Percentiles rank a stretch among this genome's conserved stretches.
These are phyloP conservation scores for Naganishia friedmannii DNA, from an alignment of 768 basidiomycete species.

Conservation along the genomic window DNA sequence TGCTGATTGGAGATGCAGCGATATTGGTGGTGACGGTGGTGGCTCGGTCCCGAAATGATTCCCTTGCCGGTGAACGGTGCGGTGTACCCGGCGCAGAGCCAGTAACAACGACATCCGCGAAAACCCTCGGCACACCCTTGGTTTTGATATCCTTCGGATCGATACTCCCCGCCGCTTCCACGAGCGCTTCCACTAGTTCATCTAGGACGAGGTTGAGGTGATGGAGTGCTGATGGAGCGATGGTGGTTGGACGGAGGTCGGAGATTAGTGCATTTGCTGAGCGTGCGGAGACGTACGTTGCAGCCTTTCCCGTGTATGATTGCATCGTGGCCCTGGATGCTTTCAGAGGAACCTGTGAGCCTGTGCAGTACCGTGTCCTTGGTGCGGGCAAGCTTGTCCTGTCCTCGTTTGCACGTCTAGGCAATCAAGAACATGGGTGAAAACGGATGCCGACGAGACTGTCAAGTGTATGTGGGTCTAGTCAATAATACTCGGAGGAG, in stretches of 20 bases:
- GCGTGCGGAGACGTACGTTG: slow-evolving; percentile 68
- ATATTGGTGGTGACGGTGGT: neutral
- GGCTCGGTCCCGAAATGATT: neutral
- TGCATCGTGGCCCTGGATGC: too few species aligned
- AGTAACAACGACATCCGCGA: slow-evolving; percentile 29
- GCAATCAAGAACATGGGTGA: too few species aligned
- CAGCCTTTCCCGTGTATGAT: too few species aligned
- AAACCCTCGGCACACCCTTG: slow-evolving; percentile 44
- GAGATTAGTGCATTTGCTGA: slow-evolving; percentile 89
- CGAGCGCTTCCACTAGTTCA: slow-evolving; percentile 41
- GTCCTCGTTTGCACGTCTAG: too few species aligned
- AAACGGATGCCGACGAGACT: too few species aligned
- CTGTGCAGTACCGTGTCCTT: too few species aligned
- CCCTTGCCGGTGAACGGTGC: slow-evolving; percentile 1
- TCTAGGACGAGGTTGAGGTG: slow-evolving; percentile 49
- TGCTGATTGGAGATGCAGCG: neutral
- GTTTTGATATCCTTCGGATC: slow-evolving; percentile 43
- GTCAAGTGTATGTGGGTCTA: too few species aligned
- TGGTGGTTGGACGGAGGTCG: slow-evolving; percentile 84
- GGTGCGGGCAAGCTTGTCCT: too few species aligned
- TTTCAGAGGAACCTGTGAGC: too few species aligned
- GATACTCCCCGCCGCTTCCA: slow-evolving; percentile 39
- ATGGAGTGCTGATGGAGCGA: slow-evolving; percentile 72
- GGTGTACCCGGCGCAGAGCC: slow-evolving; percentile 29
- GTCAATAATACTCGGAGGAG: too few species aligned